Percentiles rank a stretch among this genome's conserved stretches.
phyloP scores from a whole-genome alignment of 176 grass and related monocot genomes.

The Neostapfia colusana region DNA sequence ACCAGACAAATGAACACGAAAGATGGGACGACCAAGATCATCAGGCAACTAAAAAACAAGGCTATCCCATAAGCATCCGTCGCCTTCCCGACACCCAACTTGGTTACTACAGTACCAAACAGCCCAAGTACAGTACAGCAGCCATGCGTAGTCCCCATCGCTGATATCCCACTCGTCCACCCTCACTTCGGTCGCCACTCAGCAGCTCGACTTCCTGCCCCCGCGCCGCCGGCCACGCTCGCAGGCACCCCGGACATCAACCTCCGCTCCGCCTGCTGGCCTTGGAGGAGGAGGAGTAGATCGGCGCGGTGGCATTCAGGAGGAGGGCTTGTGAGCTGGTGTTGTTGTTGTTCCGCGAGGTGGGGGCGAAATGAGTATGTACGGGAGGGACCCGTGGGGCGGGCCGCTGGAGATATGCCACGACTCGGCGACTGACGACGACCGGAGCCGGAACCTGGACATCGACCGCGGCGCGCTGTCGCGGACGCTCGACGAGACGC shows the following conservation, averaged over 20 bases:
- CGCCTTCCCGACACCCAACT: constrained; percentile 19
- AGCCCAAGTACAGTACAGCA: constrained; percentile 24
- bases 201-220: background rate
- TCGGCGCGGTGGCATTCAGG: constrained; percentile 14
- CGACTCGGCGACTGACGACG: constrained; percentile 94
- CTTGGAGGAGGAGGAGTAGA: background rate
- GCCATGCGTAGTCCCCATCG: constrained; percentile 15
- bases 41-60: constrained; percentile 23
- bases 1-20: background rate
- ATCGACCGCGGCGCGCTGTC: constrained; percentile 75
- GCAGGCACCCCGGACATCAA: background rate
- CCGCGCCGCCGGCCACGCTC: background rate
- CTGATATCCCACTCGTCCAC: constrained; percentile 1
- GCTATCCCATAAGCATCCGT: constrained; percentile 17
- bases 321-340: background rate
- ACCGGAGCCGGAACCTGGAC: constrained; percentile 93
- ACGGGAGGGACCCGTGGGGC: constrained; percentile 92
- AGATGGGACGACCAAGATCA: background rate
- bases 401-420: constrained; percentile 80
- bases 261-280: background rate
- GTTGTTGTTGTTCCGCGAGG: background rate
- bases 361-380: constrained; percentile 69
- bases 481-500: constrained; percentile 85
- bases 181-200: background rate
- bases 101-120: constrained; percentile 25